phyloP scores from a whole-genome alignment of 306 rosid species.

The Fragaria ananassa region DNA sequence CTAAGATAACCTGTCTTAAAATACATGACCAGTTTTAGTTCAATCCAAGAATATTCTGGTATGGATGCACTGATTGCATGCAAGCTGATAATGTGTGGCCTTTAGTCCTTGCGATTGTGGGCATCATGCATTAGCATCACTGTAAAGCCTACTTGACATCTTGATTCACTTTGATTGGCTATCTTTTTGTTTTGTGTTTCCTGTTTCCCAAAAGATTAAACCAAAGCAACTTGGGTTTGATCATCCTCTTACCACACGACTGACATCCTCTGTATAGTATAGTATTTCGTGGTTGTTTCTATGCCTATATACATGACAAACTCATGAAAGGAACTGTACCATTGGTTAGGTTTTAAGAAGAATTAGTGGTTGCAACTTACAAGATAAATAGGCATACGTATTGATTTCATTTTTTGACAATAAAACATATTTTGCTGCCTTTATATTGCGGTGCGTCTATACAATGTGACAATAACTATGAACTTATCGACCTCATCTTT shows the following conservation, averaged over 20 bases:
- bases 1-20: conserved; percentile 1
- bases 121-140: not conserved
- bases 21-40: not conserved
- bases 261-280: not conserved
- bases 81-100: not conserved
- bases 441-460: too few species aligned
- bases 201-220: not conserved
- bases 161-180: not conserved
- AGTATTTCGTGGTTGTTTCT: not conserved
- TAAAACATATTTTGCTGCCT: not conserved
- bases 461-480: not conserved
- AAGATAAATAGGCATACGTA: not conserved
- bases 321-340: not conserved
- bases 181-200: not conserved
- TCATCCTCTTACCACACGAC: not conserved
- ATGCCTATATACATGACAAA: not conserved
- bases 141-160: not conserved
- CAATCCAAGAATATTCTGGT: not conserved
- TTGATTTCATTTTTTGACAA: not conserved
- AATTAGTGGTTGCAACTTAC: not conserved
- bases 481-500: not conserved
- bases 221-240: not conserved
- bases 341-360: not conserved
- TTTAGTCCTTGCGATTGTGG: not conserved
- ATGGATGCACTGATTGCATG: not conserved